These are phyloP conservation scores for Boletus insuetus DNA, from an alignment of 768 basidiomycete species.

Conservation along the genomic window DNA sequence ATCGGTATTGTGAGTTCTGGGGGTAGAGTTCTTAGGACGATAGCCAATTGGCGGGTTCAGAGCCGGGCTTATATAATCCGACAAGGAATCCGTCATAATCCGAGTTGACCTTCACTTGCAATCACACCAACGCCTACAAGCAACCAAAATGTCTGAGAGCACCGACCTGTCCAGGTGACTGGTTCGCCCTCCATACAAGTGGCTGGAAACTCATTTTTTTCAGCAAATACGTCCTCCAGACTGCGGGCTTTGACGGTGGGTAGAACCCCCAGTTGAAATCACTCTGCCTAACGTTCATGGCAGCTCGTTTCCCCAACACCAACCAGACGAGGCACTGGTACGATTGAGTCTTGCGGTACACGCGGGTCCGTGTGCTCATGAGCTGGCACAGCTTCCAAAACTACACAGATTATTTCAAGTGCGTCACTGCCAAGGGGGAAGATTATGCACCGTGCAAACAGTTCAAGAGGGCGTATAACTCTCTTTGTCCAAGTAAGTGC, in stretches of 20 bases:
- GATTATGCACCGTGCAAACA: slow-evolving; percentile 99
- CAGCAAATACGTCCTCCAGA: slow-evolving; percentile 89
- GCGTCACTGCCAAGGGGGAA: slow-evolving; percentile 94
- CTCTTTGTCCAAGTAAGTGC: slow-evolving; percentile 93
- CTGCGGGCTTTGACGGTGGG: slow-evolving; percentile 90
- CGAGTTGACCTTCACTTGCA: slow-evolving; percentile 34
- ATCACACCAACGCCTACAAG: too few relatives aligned
- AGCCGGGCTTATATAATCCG: slow-evolving; percentile 26
- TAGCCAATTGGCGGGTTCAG: too few relatives aligned
- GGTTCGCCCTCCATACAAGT: not conserved
- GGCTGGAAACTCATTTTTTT: slow-evolving; percentile 16
- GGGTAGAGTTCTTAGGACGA: not conserved
- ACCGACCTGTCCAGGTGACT: slow-evolving; percentile 53
- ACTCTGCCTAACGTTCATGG: slow-evolving; percentile 12
- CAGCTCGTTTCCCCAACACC: slow-evolving; percentile 85
- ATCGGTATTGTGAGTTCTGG: not conserved
- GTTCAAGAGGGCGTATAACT: slow-evolving; percentile 94
- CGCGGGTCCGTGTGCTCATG: not conserved
- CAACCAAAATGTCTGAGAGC: slow-evolving; percentile 58
- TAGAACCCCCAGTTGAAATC: slow-evolving; percentile 2
- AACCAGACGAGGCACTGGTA: slow-evolving; percentile 98
- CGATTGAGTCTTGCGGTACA: slow-evolving; percentile 19
- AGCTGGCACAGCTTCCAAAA: slow-evolving; percentile 74
- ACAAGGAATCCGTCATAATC: slow-evolving; percentile 34
- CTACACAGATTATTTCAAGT: slow-evolving; percentile 99